phyloP scores from a whole-genome alignment of 371 early-diverging fungal genomes.

The Apophysomyces variabilis region DNA sequence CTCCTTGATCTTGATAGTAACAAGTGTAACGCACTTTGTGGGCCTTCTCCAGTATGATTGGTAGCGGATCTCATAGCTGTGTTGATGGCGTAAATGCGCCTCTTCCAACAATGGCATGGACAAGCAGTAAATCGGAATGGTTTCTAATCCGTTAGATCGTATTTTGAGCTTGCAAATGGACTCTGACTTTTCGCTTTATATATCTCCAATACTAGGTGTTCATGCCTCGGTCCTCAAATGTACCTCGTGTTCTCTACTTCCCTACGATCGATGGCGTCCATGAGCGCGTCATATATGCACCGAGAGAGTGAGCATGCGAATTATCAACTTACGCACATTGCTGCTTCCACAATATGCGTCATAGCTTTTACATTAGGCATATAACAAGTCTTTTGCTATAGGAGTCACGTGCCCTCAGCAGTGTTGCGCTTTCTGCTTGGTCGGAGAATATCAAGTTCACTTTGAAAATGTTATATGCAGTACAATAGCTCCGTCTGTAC shows the following conservation, averaged over 20 bases:
- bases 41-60: not conserved
- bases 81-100: not conserved
- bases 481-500: too few relatives aligned
- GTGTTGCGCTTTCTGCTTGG: not conserved
- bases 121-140: not conserved
- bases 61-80: not conserved
- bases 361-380: too few relatives aligned
- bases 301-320: not conserved
- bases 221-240: not conserved
- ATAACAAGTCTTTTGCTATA: too few relatives aligned
- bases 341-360: not conserved
- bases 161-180: not conserved
- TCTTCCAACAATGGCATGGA: not conserved
- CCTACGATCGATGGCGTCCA: not conserved
- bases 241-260: not conserved
- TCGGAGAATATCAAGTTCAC: not conserved
- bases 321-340: not conserved
- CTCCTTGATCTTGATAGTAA: not conserved
- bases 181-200: not conserved
- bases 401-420: not conserved
- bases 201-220: too few relatives aligned
- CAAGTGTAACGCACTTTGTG: conserved; percentile 3
- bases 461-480: too few relatives aligned
- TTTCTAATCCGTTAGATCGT: not conserved
- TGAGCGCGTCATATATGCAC: not conserved